A percentile compares a stretch with the other conserved stretches of the same genome.
Evolutionary conservation across 2,329 filamentous ascomycete species (phyloP).

Genomic region (Mycosphaerelloides madeirae): DNA sequence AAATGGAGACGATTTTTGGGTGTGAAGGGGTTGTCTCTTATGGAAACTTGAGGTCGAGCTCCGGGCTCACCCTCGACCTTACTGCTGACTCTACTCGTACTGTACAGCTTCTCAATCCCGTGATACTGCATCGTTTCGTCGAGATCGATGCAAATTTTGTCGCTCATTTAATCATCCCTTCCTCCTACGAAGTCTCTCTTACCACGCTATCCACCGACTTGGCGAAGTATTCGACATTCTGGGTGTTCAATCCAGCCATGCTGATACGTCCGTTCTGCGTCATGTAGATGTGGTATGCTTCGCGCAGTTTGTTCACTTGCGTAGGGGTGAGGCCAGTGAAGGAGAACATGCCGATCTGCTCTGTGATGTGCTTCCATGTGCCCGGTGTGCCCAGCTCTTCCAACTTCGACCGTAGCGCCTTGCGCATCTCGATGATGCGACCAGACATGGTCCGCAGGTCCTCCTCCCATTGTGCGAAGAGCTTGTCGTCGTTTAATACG

Average conservation of each 20-base stretch:
- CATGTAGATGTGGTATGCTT: slow-evolving; percentile 75
- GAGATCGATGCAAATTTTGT: too few species aligned
- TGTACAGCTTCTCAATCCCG: slow-evolving; percentile 1
- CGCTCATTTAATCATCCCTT: too few species aligned
- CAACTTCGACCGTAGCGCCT: slow-evolving; percentile 69
- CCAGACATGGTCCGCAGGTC: slow-evolving; percentile 92
- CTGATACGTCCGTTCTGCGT: slow-evolving; percentile 98
- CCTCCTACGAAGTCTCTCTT: slow-evolving; percentile 41
- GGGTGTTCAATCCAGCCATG: slow-evolving; percentile 93
- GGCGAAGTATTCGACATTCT: slow-evolving; percentile 90
- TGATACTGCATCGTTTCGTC: too few species aligned
- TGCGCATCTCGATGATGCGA: slow-evolving; percentile 88
- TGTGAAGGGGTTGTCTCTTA: too few species aligned
- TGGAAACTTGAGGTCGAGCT: background rate
- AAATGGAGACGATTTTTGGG: too few species aligned
- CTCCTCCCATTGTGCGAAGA: slow-evolving; percentile 89
- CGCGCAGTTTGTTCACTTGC: slow-evolving; percentile 66
- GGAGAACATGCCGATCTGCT: slow-evolving; percentile 99
- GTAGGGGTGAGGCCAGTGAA: slow-evolving; percentile 75
- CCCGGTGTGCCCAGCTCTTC: slow-evolving; percentile 83
- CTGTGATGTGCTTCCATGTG: slow-evolving; percentile 93
- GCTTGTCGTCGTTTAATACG: slow-evolving; percentile 72
- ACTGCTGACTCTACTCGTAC: background rate
- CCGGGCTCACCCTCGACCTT: background rate
- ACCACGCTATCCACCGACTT: slow-evolving; percentile 84